These are phyloP conservation scores for Epichloe sibirici DNA, from an alignment of 2,329 filamentous ascomycete species.

Conservation along the genomic window DNA sequence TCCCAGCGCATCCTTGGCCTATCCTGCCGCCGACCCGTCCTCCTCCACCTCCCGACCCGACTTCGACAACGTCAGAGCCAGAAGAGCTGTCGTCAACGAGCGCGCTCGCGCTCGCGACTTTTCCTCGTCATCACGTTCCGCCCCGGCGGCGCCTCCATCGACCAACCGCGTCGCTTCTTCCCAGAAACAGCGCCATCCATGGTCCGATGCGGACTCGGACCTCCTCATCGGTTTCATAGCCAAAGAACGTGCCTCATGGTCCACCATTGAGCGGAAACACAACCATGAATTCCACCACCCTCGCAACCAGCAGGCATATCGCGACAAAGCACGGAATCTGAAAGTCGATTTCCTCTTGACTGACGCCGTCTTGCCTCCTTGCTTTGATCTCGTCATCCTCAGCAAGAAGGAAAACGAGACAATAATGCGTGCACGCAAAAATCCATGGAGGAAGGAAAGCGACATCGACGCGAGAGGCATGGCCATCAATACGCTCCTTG, in stretches of 20 bases:
- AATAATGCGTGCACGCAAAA: conserved; percentile 31
- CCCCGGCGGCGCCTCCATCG: background rate
- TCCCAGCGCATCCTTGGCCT: background rate
- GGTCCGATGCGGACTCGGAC: conserved; percentile 30
- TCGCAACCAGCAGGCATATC: conserved; percentile 42
- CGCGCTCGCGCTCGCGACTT: background rate
- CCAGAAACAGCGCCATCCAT: conserved; percentile 21
- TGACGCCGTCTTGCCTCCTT: conserved; percentile 30
- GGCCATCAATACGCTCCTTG: conserved; percentile 24
- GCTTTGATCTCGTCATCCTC: conserved; percentile 38
- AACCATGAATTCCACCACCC: conserved; percentile 25
- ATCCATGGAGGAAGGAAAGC: conserved; percentile 34
- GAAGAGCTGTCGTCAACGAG: background rate
- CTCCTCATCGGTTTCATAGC: conserved; percentile 31
- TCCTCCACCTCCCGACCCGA: background rate
- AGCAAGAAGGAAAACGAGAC: conserved; percentile 35
- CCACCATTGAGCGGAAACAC: conserved; percentile 20
- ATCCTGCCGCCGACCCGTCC: background rate
- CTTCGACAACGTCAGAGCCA: background rate
- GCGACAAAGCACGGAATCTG: conserved; percentile 45
- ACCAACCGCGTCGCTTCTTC: background rate
- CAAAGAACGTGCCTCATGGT: conserved; percentile 16
- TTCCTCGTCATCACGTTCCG: background rate
- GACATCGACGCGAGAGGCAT: conserved; percentile 30
- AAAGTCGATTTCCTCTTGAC: conserved; percentile 39